Base-by-base conservation (phyloP, 176 grass and related monocot species). In the Lolium rigidum region DNA sequence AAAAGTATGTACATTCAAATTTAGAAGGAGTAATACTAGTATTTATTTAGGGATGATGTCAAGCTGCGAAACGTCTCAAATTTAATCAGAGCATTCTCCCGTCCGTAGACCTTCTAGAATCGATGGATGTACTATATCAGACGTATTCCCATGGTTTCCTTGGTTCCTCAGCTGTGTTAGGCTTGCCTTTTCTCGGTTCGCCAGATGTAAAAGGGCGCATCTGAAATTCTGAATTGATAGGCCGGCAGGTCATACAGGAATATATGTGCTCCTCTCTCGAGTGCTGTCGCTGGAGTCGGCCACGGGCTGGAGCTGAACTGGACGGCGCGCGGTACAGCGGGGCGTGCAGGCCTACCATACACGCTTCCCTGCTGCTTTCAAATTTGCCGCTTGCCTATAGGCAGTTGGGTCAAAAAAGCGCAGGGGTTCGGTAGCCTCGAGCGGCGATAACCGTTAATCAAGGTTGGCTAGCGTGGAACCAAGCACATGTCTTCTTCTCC, bases 401-500 rank as follows among this genome's bases (percentile, higher is more conserved):
- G n/a, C 16, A 49, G 77, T 80, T 73, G 50, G 51, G 62, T 83
- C 63, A 83, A 71, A 20, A 77, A 70, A 52, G 61, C 4, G 0
- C 14, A 2, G 26, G 2, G 28, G 75, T 79, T 88, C 39, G 75
- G 81, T 88, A 51, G 64, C 65, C 65, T 84, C 75, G 74, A 72
- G 28, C 64, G 47, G 16, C 44, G 25, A 61, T 15, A 51, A 18
- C 65, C 63, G 74, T 24, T 10, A 25, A 56, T 44, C 61, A 58
- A 52, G 68, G 55, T 2, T 21, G 49, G 57, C 10, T 46, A 82
- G 79, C 35, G 5, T 8, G 3, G 44, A 52, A 52, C 6, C 4
- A 56, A 38, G 26, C 65, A 22, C 31, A 21, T 63, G 52, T 10
- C 67, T 8, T 35, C 3, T 24, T 41, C 48, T 56, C 44, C 43